These are phyloP conservation scores for Cystobasidium sp. DNA, from an alignment of 1,284 basidiomycete species.

Conservation along the genomic window DNA sequence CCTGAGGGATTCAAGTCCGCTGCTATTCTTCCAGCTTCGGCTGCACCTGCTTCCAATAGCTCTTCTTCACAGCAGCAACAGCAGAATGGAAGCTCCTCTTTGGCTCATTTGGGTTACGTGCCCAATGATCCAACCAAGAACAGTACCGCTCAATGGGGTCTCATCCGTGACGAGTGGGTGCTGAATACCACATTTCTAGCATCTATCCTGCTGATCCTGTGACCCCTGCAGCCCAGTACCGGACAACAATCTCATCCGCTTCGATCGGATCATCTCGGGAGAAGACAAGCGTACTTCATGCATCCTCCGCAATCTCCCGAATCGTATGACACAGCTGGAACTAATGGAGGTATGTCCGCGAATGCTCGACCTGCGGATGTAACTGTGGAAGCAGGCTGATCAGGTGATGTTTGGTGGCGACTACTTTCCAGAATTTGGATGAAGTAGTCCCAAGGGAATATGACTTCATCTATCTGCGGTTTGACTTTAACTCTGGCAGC, in stretches of 20 bases:
- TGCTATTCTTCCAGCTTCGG: background rate
- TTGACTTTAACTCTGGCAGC: slow-evolving; percentile 70
- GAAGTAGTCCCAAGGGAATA: slow-evolving; percentile 40
- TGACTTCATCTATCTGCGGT: slow-evolving; percentile 69
- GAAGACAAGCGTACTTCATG: slow-evolving; percentile 74
- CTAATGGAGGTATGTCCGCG: slow-evolving; percentile 66
- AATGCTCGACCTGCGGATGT: background rate
- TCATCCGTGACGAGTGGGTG: slow-evolving; percentile 42
- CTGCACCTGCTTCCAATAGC: background rate
- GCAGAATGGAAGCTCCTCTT: background rate
- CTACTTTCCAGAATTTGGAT: slow-evolving; percentile 31
- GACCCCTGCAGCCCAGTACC: slow-evolving; percentile 50
- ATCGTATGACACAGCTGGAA: slow-evolving; percentile 80
- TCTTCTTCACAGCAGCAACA: background rate
- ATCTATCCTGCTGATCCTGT: background rate
- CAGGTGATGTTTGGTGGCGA: slow-evolving; percentile 40
- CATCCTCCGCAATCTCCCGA: slow-evolving; percentile 77
- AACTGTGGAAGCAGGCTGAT: background rate
- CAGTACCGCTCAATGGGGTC: slow-evolving; percentile 24
- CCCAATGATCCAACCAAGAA: slow-evolving; percentile 27
- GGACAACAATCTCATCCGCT: slow-evolving; percentile 71
- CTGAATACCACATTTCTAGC: background rate
- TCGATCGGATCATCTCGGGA: slow-evolving; percentile 72
- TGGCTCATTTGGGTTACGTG: slow-evolving; percentile 28
- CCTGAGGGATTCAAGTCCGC: slow-evolving; percentile 42